A percentile compares a stretch with the other conserved stretches of the same genome.
phyloP scores from a whole-genome alignment of 1,284 basidiomycete genomes.

The Leccinum proliferum region DNA sequence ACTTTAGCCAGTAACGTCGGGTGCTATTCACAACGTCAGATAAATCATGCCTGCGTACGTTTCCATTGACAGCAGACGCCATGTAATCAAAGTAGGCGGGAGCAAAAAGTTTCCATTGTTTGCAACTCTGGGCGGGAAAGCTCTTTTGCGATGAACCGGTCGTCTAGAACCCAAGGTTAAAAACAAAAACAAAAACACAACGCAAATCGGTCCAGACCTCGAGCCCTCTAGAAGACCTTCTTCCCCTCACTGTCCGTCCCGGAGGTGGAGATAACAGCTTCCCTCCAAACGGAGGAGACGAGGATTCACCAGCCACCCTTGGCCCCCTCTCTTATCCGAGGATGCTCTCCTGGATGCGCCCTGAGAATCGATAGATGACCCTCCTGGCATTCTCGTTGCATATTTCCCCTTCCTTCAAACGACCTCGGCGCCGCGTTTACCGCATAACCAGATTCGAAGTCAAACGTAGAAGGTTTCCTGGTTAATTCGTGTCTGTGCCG shows the following conservation, averaged over 20 bases:
- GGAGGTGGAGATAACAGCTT: too few relatives aligned
- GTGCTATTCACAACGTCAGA: conserved; percentile 45
- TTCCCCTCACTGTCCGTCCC: too few relatives aligned
- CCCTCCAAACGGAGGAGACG: conserved; percentile 37
- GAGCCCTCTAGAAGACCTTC: too few relatives aligned
- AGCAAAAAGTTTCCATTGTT: conserved; percentile 95
- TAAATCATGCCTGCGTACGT: conserved; percentile 42
- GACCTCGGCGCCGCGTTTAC: conserved; percentile 74
- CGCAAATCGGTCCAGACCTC: too few relatives aligned
- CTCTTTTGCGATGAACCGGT: conserved; percentile 98
- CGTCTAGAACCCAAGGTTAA: conserved; percentile 50
- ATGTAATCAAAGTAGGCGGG: conserved; percentile 99
- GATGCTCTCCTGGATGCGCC: conserved; percentile 60
- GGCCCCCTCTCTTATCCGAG: conserved; percentile 57
- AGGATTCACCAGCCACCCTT: conserved; percentile 31
- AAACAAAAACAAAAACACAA: background rate
- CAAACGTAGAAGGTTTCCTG: conserved; percentile 65
- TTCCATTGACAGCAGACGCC: conserved; percentile 76
- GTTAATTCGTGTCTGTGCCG: conserved; percentile 42
- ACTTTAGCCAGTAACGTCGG: conserved; percentile 96
- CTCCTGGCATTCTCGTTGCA: conserved; percentile 45
- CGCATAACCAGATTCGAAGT: conserved; percentile 86
- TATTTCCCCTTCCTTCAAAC: conserved; percentile 33
- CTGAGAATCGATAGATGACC: conserved; percentile 47
- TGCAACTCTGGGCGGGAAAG: conserved; percentile 90